Evolutionary conservation across 352 stramenopile species (phyloP), one percentile per base, ranked within the genome.

Genomic region (Phytophthora sp.): DNA sequence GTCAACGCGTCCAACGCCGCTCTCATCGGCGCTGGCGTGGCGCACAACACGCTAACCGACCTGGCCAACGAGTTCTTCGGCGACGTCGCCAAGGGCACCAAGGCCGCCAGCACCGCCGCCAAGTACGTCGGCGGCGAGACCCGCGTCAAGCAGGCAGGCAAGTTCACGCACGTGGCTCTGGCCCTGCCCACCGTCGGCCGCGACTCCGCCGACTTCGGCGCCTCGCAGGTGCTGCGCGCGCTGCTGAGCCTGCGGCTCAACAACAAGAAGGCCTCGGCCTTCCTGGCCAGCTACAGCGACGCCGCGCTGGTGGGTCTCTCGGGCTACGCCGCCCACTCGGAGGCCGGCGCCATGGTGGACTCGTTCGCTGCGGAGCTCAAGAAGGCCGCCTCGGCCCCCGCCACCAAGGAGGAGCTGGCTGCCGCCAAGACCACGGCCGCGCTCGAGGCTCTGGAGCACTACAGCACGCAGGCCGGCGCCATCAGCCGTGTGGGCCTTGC

Each of bases 61-160:
- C 55, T 95, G 42, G 81, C 82, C 23, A 91, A 90, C 66, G 51
- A 64, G 41, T 87, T 79, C 75, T 95, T 94, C 46, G 67, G 52
- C 8, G 66, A 69, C 23, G 30, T 95, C 11, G 54, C 66, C 15
- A 60, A 68, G 15, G 75, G 66, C 11, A 39, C 43, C 21, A 66
- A 81, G 23, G 53, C 65, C 3, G 12, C 55, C 11, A 58, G 66
- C 31, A 46, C 54, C 8, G 38, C 72, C 3, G 75, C 83, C 32
- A 79, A 84, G 56, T 95, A 94, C 72, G 80, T 94, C 4, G 87
- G 87, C 12, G 87, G 87, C 24, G 87, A 95, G 74, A 84, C 74
- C 51, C 87, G 87, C 43, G 70, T 92, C 30, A 92, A 92, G 73
- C 83, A 79, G 27, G 38, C 66, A 18, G 62, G 52, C 41, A 77